Evolutionary conservation across 352 stramenopile genomes (phyloP), one percentile per base, ranked within the genome.

Genomic region (Phytophthora cactorum): DNA sequence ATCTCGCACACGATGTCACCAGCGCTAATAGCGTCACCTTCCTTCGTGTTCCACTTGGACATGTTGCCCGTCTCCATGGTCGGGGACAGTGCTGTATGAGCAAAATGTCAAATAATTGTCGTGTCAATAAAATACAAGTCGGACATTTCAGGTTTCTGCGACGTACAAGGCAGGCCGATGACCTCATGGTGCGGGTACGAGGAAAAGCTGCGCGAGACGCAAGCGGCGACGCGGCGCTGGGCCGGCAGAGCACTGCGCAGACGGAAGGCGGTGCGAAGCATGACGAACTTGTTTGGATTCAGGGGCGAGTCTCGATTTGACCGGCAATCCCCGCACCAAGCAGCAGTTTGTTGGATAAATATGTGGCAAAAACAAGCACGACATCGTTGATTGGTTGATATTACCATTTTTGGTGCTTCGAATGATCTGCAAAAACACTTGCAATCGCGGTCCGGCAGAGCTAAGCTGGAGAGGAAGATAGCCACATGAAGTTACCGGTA

Each of bases 41-140:
- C 93, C 76, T 97, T 96, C 58, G 87, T 59, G 70, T 93, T 95
- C 97, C 97, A 99, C 77, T 96, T 95, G 44, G 96, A 88, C 53
- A 99, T 92, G 66, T 92, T 98, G 52, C 97, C 97, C 22, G 88
- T 91, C 78, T 98, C 92, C 97, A 99, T 99, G 25, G 97, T 99
- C 10, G 97, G 97, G 51, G 93, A 99, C 22, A 99, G 83, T 49
- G 97, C 96, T 79, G 52, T 39, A 74, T 31, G 38, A 29, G 28
- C 22, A 28, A 49, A 63, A 8, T 39, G 31, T 39, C 28, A 65
- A 25, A 61, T 61, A 29, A 43, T 54, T 34, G 52, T 62, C 43
- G 71, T 34, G 52, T 62, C 43, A 74, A 29, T 50, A 46, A 31
- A 25, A 32, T 32, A 12, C 27, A 43, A 10, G 31, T 52, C 41